Evolutionary conservation across 2,329 filamentous ascomycete species (phyloP).

Genomic region (Botryosphaeria dothidea): DNA sequence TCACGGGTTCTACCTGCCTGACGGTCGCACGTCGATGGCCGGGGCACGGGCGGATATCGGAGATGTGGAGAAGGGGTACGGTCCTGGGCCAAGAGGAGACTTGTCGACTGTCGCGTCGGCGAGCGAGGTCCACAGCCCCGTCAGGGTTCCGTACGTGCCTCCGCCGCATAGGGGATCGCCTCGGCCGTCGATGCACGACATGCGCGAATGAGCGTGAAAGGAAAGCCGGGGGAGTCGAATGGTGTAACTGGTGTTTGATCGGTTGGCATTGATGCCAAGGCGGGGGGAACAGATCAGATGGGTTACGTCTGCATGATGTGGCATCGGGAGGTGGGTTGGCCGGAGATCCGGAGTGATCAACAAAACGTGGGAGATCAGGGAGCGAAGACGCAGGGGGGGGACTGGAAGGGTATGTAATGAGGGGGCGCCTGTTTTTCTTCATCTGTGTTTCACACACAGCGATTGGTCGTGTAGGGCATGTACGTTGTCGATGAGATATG

Average conservation of each 20-base stretch:
- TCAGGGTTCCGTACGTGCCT: background rate
- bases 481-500: background rate
- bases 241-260: too few species aligned
- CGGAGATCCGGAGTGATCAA: slow-evolving; percentile 9
- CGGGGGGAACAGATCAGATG: background rate
- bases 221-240: too few species aligned
- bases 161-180: slow-evolving; percentile 9
- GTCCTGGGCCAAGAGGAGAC: background rate
- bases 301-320: background rate
- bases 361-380: slow-evolving; percentile 6
- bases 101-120: slow-evolving; percentile 10
- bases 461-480: slow-evolving; percentile 1
- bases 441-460: background rate
- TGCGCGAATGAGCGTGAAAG: background rate
- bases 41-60: background rate
- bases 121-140: slow-evolving; percentile 2
- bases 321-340: background rate
- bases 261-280: background rate
- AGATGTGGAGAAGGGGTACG: slow-evolving; percentile 11
- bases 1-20: background rate
- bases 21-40: background rate
- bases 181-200: slow-evolving; percentile 7
- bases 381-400: background rate
- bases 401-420: background rate
- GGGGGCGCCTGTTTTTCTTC: background rate